A percentile compares a stretch with the other conserved stretches of the same genome.
Conservation (phyloP, 2,329 filamentous ascomycete genomes). For the Penicillium sp. region DNA sequence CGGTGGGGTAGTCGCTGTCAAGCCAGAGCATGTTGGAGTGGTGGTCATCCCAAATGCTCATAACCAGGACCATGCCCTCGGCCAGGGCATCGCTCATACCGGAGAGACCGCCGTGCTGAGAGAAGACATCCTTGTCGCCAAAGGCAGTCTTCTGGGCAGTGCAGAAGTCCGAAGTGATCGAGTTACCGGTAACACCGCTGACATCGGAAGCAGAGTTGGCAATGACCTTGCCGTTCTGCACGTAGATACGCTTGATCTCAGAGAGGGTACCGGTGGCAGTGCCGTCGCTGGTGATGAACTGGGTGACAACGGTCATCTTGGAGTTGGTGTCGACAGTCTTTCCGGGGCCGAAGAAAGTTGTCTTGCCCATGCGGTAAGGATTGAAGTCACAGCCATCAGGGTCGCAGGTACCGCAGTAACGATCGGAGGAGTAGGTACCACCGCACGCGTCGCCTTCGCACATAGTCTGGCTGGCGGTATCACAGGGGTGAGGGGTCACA, state of each 20-base stretch:
- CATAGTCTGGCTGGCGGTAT: slow-evolving; percentile 54
- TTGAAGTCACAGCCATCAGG: slow-evolving; percentile 75
- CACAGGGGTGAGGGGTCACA: slow-evolving; percentile 70
- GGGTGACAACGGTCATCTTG: slow-evolving; percentile 70
- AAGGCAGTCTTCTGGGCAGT: slow-evolving; percentile 62
- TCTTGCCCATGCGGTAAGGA: slow-evolving; percentile 69
- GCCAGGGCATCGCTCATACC: slow-evolving; percentile 62
- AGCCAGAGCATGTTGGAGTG: slow-evolving; percentile 75
- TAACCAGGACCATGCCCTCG: slow-evolving; percentile 68
- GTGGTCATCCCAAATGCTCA: slow-evolving; percentile 69
- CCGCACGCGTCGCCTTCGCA: slow-evolving; percentile 62
- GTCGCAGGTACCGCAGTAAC: slow-evolving; percentile 69
- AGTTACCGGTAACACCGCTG: slow-evolving; percentile 57
- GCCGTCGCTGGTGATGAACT: slow-evolving; percentile 63
- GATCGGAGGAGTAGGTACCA: slow-evolving; percentile 58
- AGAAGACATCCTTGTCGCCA: slow-evolving; percentile 61
- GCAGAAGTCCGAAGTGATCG: slow-evolving; percentile 65
- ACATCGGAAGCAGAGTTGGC: slow-evolving; percentile 59
- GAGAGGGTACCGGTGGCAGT: slow-evolving; percentile 61
- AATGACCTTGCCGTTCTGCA: slow-evolving; percentile 67
- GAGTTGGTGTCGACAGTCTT: slow-evolving; percentile 65
- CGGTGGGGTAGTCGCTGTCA: slow-evolving; percentile 68
- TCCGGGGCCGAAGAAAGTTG: slow-evolving; percentile 66
- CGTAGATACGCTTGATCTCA: slow-evolving; percentile 69
- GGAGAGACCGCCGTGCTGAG: slow-evolving; percentile 61